Evolutionary conservation across 805 yeast species (phyloP).

Genomic region (Wickerhamiella qilinensis): DNA sequence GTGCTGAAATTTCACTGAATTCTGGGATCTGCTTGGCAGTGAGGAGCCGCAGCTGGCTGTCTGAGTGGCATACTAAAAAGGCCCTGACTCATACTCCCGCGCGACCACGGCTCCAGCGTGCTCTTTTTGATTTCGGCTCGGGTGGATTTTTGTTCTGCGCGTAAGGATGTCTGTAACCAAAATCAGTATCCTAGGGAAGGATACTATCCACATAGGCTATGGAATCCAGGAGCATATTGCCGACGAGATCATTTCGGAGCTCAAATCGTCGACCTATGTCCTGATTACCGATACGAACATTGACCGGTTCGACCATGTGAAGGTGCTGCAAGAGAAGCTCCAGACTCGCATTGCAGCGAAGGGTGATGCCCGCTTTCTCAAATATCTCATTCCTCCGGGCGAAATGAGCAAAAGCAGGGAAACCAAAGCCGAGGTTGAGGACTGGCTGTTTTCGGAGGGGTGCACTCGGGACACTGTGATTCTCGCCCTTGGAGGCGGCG

Average conservation of each 20-base stretch:
- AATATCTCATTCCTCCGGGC: slow-evolving; percentile 76
- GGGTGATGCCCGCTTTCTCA: slow-evolving; percentile 37
- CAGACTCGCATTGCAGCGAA: neutral
- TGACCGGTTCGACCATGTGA: slow-evolving; percentile 21
- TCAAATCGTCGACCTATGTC: slow-evolving; percentile 82
- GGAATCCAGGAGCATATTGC: slow-evolving; percentile 62
- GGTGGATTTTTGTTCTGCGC: too few species aligned
- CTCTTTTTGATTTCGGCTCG: too few species aligned
- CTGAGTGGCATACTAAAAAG: too few species aligned
- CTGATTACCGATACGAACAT: slow-evolving; percentile 77
- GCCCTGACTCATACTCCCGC: too few species aligned
- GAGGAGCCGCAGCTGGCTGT: too few species aligned
- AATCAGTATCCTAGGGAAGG: slow-evolving; percentile 66
- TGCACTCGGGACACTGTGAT: slow-evolving; percentile 94
- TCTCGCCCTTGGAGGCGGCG: slow-evolving; percentile 94
- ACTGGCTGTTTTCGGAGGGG: slow-evolving; percentile 61
- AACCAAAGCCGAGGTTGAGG: slow-evolving; percentile 88
- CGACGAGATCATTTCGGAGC: slow-evolving; percentile 39
- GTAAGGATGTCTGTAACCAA: slow-evolving; percentile 19
- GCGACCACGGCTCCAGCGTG: too few species aligned
- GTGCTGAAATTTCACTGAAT: too few species aligned
- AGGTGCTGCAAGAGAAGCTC: slow-evolving; percentile 32
- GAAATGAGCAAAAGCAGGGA: slow-evolving; percentile 77
- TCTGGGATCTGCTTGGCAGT: too few species aligned
- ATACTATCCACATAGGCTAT: slow-evolving; percentile 81